Conservation (phyloP, 345 rosid genomes). For the Erysimum cheiranthoides region DNA sequence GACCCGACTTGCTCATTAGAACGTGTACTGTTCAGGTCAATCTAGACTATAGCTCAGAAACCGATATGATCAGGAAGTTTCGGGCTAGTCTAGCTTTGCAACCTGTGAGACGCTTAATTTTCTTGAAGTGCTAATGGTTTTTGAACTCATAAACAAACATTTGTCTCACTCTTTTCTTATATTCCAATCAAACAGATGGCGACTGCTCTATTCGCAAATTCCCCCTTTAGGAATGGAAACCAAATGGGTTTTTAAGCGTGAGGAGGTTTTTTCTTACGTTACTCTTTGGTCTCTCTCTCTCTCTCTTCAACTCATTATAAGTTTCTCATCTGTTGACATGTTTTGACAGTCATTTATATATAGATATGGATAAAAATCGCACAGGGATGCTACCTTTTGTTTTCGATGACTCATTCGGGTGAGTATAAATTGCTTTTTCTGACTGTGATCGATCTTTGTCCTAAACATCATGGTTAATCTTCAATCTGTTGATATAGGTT, state of each 20-base stretch:
- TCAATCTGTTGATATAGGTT: slow-evolving; percentile 56
- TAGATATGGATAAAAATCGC: slow-evolving; percentile 72
- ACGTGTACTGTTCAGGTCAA: slow-evolving; percentile 93
- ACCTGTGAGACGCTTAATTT: slow-evolving; percentile 67
- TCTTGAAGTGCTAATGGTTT: neutral
- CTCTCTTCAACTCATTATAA: neutral
- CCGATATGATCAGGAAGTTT: slow-evolving; percentile 92
- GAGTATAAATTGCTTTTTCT: slow-evolving; percentile 34
- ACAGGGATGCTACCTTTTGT: slow-evolving; percentile 92
- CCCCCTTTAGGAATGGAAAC: slow-evolving; percentile 92
- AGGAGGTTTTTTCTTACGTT: slow-evolving; percentile 61
- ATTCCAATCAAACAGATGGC: slow-evolving; percentile 64
- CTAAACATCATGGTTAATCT: neutral
- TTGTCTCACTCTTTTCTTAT: slow-evolving; percentile 2
- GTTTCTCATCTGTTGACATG: neutral
- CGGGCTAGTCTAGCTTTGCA: slow-evolving; percentile 94
- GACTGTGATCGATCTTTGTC: neutral
- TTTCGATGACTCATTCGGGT: slow-evolving; percentile 88
- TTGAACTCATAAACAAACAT: neutral
- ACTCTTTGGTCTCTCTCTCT: neutral
- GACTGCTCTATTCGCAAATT: slow-evolving; percentile 93
- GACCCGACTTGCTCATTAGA: slow-evolving; percentile 76
- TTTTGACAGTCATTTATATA: slow-evolving; percentile 72
- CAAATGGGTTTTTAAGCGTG: slow-evolving; percentile 90
- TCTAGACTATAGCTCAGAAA: slow-evolving; percentile 62